These are phyloP conservation scores for Heterobasidion occidentale DNA, from an alignment of 1,284 basidiomycete genomes.

Conservation along the genomic window DNA sequence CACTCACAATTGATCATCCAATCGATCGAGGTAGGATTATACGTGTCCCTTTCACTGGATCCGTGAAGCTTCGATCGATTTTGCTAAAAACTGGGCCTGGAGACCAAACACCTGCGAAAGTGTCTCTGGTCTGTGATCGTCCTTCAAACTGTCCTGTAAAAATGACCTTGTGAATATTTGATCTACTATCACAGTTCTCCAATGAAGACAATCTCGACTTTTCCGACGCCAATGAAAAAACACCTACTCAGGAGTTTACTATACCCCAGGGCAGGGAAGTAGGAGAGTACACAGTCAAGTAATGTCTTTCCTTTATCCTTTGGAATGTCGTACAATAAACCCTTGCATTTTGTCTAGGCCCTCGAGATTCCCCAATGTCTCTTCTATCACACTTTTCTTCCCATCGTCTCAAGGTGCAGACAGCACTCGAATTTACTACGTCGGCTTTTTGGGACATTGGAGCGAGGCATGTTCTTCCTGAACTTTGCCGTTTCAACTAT, in stretches of 20 bases:
- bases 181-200: slow-evolving; percentile 42
- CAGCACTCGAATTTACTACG: slow-evolving; percentile 61
- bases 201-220: slow-evolving; percentile 73
- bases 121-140: slow-evolving; percentile 44
- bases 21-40: slow-evolving; percentile 45
- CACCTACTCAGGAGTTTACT: slow-evolving; percentile 60
- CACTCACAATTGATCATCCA: neutral
- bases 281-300: slow-evolving; percentile 72
- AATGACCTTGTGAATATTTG: neutral
- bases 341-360: slow-evolving; percentile 34
- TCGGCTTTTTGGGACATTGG: slow-evolving; percentile 78
- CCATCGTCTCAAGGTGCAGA: slow-evolving; percentile 68
- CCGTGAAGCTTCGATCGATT: slow-evolving; percentile 67
- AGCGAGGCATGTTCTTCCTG: slow-evolving; percentile 42
- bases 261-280: slow-evolving; percentile 62
- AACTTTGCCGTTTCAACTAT: neutral
- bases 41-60: slow-evolving; percentile 73
- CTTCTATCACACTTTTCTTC: slow-evolving; percentile 67
- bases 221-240: slow-evolving; percentile 52
- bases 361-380: slow-evolving; percentile 70
- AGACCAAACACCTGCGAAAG: slow-evolving; percentile 61
- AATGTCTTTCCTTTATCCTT: neutral
- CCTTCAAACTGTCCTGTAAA: neutral
- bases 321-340: too few relatives aligned
- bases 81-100: slow-evolving; percentile 70